Evolutionary conservation across 805 yeast genomes (phyloP).

Genomic region (Schizosaccharomyces pombe): DNA sequence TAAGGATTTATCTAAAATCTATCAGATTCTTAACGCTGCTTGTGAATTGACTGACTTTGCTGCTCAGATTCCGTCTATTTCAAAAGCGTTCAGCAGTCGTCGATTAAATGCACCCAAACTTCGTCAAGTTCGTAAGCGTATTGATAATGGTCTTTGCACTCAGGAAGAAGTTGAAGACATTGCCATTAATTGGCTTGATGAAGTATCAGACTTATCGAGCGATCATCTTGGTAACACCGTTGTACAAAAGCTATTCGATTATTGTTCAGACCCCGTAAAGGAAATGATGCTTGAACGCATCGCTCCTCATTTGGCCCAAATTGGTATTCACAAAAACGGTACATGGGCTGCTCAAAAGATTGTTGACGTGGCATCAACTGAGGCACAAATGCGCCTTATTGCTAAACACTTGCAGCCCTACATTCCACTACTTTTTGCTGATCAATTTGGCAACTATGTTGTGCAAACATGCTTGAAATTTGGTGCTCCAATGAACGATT

Average conservation of each 20-base stretch:
- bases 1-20: neutral
- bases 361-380: slow-evolving; percentile 47
- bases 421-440: slow-evolving; percentile 66
- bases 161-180: slow-evolving; percentile 54
- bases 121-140: slow-evolving; percentile 58
- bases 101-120: slow-evolving; percentile 2
- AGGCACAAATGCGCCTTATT: slow-evolving; percentile 39
- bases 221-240: slow-evolving; percentile 92
- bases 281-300: slow-evolving; percentile 60
- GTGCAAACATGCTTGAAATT: slow-evolving; percentile 82
- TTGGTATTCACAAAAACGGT: slow-evolving; percentile 91
- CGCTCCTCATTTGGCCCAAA: slow-evolving; percentile 60
- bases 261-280: slow-evolving; percentile 44
- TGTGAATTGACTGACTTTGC: neutral
- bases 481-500: slow-evolving; percentile 71
- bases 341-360: slow-evolving; percentile 98
- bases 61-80: neutral
- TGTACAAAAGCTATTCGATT: slow-evolving; percentile 69
- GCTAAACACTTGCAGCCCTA: slow-evolving; percentile 53
- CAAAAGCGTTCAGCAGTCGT: slow-evolving; percentile 1
- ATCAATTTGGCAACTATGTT: slow-evolving; percentile 91
- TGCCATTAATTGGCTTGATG: slow-evolving; percentile 63
- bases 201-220: slow-evolving; percentile 70
- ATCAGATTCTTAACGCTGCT: neutral
- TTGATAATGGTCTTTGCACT: slow-evolving; percentile 31